Conservation (phyloP, 768 basidiomycete genomes). For the Lactarius trivialis region DNA sequence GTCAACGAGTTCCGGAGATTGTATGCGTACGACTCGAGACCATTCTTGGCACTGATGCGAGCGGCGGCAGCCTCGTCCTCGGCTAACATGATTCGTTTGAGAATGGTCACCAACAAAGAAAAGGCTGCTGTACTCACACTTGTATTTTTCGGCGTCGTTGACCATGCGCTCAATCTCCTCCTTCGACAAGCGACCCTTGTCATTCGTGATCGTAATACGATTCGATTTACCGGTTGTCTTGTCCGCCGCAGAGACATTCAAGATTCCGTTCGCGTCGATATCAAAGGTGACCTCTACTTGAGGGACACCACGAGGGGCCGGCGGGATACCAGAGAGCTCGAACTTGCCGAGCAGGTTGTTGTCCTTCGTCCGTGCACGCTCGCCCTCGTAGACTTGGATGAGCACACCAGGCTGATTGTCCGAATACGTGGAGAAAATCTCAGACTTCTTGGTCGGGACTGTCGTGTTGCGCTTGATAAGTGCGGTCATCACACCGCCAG, state of each 20-base stretch:
- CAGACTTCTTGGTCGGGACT: constrained; percentile 97
- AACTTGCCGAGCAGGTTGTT: constrained; percentile 99
- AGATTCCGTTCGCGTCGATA: constrained; percentile 93
- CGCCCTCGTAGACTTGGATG: constrained; percentile 97
- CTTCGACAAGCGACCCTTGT: constrained; percentile 94
- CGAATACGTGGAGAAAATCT: constrained; percentile 97
- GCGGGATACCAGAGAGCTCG: constrained; percentile 93
- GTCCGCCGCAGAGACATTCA: constrained; percentile 92
- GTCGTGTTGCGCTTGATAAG: constrained; percentile 99
- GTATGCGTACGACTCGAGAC: constrained; percentile 90
- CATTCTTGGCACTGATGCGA: constrained; percentile 85
- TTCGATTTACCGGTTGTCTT: constrained; percentile 97
- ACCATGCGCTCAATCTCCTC: constrained; percentile 99
- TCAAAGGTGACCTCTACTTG: constrained; percentile 98
- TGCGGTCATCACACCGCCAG: constrained; percentile 98
- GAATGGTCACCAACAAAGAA: background rate
- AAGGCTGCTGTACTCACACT: constrained; percentile 40
- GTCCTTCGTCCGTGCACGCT: constrained; percentile 97
- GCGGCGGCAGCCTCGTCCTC: constrained; percentile 84
- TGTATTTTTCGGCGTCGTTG: constrained; percentile 88
- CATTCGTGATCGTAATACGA: constrained; percentile 91
- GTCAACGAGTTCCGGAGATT: constrained; percentile 86
- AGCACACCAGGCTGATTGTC: constrained; percentile 99
- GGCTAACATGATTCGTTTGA: constrained; percentile 35
- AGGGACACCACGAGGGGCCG: constrained; percentile 95